Conservation (phyloP, 1,139 yeast genomes). For the Kodamaea ohmeri region DNA sequence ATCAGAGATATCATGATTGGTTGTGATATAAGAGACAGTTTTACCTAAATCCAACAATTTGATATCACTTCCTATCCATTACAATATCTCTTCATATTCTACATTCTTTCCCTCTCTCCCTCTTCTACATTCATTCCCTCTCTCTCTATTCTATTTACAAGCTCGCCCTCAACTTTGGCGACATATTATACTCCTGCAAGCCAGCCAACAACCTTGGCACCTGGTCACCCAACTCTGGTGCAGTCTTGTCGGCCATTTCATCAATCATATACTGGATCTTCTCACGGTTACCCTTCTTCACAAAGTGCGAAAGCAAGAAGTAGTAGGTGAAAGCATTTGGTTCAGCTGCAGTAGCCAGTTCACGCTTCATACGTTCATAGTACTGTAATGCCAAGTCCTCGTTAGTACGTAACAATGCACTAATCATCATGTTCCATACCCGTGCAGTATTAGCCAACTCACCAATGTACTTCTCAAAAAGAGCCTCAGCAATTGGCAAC, state of each 20-base stretch:
- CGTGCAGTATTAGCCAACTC: conserved; percentile 34
- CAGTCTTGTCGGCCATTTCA: conserved; percentile 28
- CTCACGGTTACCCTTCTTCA: conserved; percentile 29
- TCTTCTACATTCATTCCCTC: neutral
- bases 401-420: conserved; percentile 40
- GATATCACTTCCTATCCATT: no score
- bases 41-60: no score
- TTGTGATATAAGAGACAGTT: no score
- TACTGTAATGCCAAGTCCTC: conserved; percentile 41
- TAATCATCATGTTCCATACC: conserved; percentile 61
- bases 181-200: conserved; percentile 7
- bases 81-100: conserved; percentile 1
- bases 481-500: conserved; percentile 43
- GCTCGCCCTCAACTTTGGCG: conserved; percentile 3
- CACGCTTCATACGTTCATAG: conserved; percentile 30
- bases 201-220: conserved; percentile 8
- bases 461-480: conserved; percentile 45
- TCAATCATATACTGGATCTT: conserved; percentile 37
- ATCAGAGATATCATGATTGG: no score
- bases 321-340: conserved; percentile 61
- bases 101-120: neutral
- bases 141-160: conserved; percentile 6
- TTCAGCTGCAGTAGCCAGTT: conserved; percentile 21
- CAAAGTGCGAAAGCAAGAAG: conserved; percentile 49
- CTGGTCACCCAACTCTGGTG: conserved; percentile 36